Evolutionary conservation across 106 monocot genomes (phyloP).

Genomic region (Iris macrosiphon): DNA sequence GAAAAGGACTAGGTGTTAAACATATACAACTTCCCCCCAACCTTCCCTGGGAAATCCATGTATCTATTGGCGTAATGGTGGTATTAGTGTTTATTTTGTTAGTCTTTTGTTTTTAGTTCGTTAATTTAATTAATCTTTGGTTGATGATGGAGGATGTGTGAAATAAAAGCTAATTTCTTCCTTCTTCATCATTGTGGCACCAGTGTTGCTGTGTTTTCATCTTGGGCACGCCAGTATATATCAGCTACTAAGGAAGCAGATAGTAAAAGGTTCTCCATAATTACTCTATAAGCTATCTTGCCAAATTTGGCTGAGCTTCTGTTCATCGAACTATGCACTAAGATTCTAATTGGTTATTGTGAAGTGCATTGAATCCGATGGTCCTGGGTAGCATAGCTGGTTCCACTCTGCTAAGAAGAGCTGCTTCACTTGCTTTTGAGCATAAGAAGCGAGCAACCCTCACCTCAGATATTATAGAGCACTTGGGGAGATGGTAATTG

Average conservation of each 20-base stretch:
- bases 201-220: conserved; percentile 94
- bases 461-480: conserved; percentile 86
- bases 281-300: background rate
- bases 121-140: too few relatives aligned
- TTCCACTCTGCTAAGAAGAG: conserved; percentile 67
- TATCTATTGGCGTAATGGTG: too few relatives aligned
- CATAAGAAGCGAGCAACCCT: conserved; percentile 75
- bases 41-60: too few relatives aligned
- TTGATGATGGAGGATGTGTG: background rate
- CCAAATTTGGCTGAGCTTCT: too few relatives aligned
- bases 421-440: conserved; percentile 70
- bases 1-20: too few relatives aligned
- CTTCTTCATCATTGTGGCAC: background rate
- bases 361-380: conserved; percentile 66
- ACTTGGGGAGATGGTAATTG: conserved; percentile 56
- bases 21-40: too few relatives aligned
- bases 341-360: background rate
- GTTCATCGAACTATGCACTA: too few relatives aligned
- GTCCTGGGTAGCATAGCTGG: conserved; percentile 81
- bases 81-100: too few relatives aligned
- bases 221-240: conserved; percentile 65
- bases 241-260: conserved; percentile 12
- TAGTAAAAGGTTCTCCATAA: conserved; percentile 17
- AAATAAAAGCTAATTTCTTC: background rate
- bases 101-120: too few relatives aligned